Evolutionary conservation across 768 basidiomycete genomes (phyloP).

Genomic region (Russula emetica): DNA sequence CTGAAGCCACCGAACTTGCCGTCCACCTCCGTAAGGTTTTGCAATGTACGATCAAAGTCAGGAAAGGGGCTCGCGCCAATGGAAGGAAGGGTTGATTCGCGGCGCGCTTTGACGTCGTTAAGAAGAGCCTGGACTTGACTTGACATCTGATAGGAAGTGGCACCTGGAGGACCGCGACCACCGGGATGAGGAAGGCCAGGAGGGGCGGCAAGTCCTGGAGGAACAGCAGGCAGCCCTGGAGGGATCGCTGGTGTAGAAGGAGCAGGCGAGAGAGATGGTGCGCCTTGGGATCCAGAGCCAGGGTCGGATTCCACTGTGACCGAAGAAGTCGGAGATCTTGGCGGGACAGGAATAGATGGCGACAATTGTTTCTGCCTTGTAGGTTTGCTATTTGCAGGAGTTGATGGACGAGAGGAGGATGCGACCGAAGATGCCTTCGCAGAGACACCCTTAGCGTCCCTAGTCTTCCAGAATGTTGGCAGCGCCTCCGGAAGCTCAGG

Average conservation of each 20-base stretch:
- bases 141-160: constrained; percentile 73
- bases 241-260: constrained; percentile 46
- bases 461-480: constrained; percentile 24
- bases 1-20: constrained; percentile 67
- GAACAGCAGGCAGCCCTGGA: constrained; percentile 49
- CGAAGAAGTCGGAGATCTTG: constrained; percentile 31
- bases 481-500: constrained; percentile 22
- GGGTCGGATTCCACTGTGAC: constrained; percentile 31
- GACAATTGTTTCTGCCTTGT: constrained; percentile 18
- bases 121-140: constrained; percentile 78
- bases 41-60: constrained; percentile 81
- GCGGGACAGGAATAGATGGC: constrained; percentile 25
- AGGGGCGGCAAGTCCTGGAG: constrained; percentile 62
- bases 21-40: constrained; percentile 62
- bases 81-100: constrained; percentile 50
- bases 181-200: constrained; percentile 50
- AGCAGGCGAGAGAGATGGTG: constrained; percentile 34
- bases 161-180: constrained; percentile 41
- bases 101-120: constrained; percentile 74
- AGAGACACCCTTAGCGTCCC: constrained; percentile 44
- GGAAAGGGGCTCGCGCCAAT: constrained; percentile 68
- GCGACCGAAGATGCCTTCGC: constrained; percentile 45
- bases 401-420: constrained; percentile 55
- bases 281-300: constrained; percentile 30
- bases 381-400: constrained; percentile 39